Percentiles rank a stretch among this genome's conserved stretches.
These are phyloP conservation scores for Gaultheria prostrata DNA, from an alignment of 148 eudicot genomes.

Conservation along the genomic window DNA sequence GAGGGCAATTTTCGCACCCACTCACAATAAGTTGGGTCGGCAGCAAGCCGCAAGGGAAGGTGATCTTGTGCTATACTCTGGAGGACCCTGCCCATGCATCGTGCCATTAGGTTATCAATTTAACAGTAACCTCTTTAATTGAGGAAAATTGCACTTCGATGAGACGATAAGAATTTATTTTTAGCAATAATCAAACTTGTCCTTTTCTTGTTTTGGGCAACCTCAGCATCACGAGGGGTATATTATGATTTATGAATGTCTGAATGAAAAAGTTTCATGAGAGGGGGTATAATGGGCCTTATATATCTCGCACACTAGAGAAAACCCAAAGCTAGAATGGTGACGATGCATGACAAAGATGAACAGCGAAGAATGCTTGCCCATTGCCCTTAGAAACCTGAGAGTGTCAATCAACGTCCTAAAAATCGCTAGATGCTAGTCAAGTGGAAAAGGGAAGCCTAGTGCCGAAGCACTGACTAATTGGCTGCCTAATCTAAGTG, in stretches of 20 bases:
- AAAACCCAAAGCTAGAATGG: background rate
- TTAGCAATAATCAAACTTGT: background rate
- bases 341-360: background rate
- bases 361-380: background rate
- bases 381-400: background rate
- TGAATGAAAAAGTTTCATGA: background rate
- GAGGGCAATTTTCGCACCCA: no score
- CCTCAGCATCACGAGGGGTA: background rate
- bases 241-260: background rate
- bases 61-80: no score
- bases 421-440: no score
- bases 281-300: background rate
- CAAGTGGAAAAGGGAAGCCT: no score
- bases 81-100: no score
- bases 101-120: no score
- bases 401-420: background rate
- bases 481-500: no score
- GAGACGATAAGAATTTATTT: background rate
- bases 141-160: background rate
- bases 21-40: no score
- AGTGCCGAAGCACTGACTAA: no score
- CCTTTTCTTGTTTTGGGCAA: background rate
- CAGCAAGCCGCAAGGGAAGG: no score
- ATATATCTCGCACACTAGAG: background rate
- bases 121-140: no score